Conservation (phyloP, 2,329 filamentous ascomycete species). For the Coniella vitis region DNA sequence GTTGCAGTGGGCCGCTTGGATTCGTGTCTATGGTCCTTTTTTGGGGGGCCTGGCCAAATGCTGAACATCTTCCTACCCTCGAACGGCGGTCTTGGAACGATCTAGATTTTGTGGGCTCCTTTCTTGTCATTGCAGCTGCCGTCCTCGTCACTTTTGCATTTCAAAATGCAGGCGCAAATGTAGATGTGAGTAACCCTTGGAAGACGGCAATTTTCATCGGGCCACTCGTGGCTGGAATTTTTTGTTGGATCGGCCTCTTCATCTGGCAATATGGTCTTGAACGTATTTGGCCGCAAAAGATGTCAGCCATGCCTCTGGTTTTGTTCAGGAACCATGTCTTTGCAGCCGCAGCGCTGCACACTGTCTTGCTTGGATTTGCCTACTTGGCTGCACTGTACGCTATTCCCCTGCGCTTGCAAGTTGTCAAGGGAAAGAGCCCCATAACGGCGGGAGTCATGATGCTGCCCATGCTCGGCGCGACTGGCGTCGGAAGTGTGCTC, state of each 20-base stretch:
- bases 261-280: constrained; percentile 32
- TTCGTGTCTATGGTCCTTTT: constrained; percentile 40
- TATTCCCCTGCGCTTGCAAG: constrained; percentile 43
- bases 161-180: constrained; percentile 38
- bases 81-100: constrained; percentile 38
- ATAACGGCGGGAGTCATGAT: constrained; percentile 44
- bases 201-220: constrained; percentile 32
- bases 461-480: constrained; percentile 44
- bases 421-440: constrained; percentile 40
- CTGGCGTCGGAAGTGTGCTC: constrained; percentile 37
- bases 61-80: constrained; percentile 30
- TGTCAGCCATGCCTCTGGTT: constrained; percentile 40
- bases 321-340: constrained; percentile 43
- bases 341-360: constrained; percentile 34
- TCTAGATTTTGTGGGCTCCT: constrained; percentile 46
- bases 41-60: constrained; percentile 42
- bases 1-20: constrained; percentile 42
- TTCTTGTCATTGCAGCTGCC: constrained; percentile 46
- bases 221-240: constrained; percentile 31
- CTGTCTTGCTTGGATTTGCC: constrained; percentile 42
- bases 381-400: constrained; percentile 43
- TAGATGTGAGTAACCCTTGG: constrained; percentile 31
- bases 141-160: constrained; percentile 53
- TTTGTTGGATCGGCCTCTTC: constrained; percentile 30
- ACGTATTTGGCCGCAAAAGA: constrained; percentile 24